Evolutionary conservation across 2,329 filamentous ascomycete genomes (phyloP), one percentile per base, ranked within the genome.

Genomic region (Fusarium paranaense): DNA sequence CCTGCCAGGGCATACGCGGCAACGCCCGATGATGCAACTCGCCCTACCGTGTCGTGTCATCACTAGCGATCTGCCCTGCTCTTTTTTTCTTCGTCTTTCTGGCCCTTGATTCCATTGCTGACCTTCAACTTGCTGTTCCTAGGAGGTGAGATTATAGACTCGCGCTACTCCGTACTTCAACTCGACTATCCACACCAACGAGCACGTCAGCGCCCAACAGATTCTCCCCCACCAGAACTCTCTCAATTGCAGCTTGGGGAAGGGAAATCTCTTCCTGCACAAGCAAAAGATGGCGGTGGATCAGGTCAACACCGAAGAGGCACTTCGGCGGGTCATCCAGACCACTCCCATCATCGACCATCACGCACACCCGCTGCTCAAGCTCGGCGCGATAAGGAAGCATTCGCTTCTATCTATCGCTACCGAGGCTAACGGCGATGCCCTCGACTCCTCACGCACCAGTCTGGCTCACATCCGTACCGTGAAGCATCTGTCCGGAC

Each of bases 381-480:
- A 88, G 40, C 83, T 85, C 8, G 82, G 85, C 22, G 81, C 86
- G 13, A 80, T 88, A 32, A 81, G 82, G 66, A 85, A 85, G 25
- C 84, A 89, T 63, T 82, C 86, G 0, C 82, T 91, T 6, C 79
- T 90, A 57, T 88, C 90, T 52, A 91, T 95, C 72, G 90, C 91
- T 2, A 93, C 92, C 8, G 94, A 97, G 84, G 94, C 94, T 1
- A 85, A 89, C 66, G 93, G 92, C 9, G 85, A 89, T 66, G 93
- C 94, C 14, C 84, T 96, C 32, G 81, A 88, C 47, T 89, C 92
- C 66, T 88, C 90, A 1, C 85, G 83, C 54, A 89, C 88, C 16
- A 90, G 91, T 4, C 85, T 97, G 10, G 86, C 93, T 10, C 92
- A 95, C 75, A 83, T 94, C 2, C 90, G 94, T 42, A 93, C 91